Evolutionary conservation across 306 rosid genomes (phyloP), one percentile per base, ranked within the genome.

Genomic region (Medicago ruthenica): DNA sequence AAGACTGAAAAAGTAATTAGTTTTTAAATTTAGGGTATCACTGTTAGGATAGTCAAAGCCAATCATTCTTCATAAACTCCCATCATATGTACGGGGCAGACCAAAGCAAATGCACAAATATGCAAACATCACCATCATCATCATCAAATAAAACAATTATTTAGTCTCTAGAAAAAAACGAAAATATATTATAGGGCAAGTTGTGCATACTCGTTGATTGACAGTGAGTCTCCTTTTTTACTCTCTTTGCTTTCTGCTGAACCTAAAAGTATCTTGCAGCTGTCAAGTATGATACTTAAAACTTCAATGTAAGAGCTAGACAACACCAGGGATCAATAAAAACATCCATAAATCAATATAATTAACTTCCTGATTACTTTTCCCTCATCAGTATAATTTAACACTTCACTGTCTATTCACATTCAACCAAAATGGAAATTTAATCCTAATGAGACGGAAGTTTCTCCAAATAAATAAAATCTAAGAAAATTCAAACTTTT

Each of bases 121-220:
- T 71, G 55, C 73, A 62, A 78, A 78, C 66, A 78, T 80, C 53
- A 63, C 31, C 31, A 27, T 72, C 65, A 50, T 72, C 65, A 50
- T 73, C 65, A 51, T 48, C 59, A 34, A 78, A 81, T 80, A 74
- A 80, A 76, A 83, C 73, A 78, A 41, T 14, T 73, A 55, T 66
- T 84, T 44, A 79, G 74, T 77, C 81, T 65, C 71, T 47, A 77
- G 40, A 17, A 71, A 76, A 71, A 22, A 65, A 82, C 31, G 64
- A 74, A 84, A 83, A 69, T 53, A 63, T 72, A 86, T 8, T 60
- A 54, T 40, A 85, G 84, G 82, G 85, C 20, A 79, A 74, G 83
- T 70, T 70, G 69, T 59, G 81, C 88, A 79, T 92, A 92, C 97
- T 81, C 84, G 21, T 80, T 92, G 75, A 62, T 75, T 77, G 88